A percentile compares a stretch with the other conserved stretches of the same genome.
phyloP scores from a whole-genome alignment of 108 stramenopile genomes.

The Pseudonitzschia multistriata region DNA sequence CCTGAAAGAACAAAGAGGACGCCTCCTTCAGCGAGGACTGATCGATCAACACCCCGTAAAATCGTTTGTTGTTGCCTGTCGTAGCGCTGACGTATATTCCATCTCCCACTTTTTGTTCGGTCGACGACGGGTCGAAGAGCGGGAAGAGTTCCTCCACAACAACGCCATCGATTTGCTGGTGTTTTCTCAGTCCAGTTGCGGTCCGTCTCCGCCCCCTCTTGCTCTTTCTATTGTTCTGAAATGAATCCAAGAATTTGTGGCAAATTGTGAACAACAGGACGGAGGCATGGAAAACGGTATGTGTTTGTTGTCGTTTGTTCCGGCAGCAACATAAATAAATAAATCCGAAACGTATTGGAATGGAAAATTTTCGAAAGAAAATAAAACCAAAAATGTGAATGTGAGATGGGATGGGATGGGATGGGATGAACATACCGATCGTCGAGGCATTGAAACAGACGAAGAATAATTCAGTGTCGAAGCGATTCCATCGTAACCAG shows the following conservation, averaged over 20 bases:
- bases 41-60: slow-evolving; percentile 54
- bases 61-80: slow-evolving; percentile 43
- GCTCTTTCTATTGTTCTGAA: not conserved
- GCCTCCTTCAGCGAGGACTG: slow-evolving; percentile 49
- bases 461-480: too few relatives aligned
- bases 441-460: too few relatives aligned
- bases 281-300: not conserved
- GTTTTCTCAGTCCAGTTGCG: slow-evolving; percentile 32
- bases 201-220: slow-evolving; percentile 26
- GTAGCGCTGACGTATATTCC: slow-evolving; percentile 53
- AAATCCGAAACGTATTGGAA: too few relatives aligned
- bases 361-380: too few relatives aligned
- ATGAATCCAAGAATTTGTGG: not conserved
- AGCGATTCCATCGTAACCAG: too few relatives aligned
- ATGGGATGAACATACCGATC: too few relatives aligned
- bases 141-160: slow-evolving; percentile 46
- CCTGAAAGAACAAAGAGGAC: slow-evolving; percentile 38
- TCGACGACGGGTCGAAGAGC: slow-evolving; percentile 12
- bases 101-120: slow-evolving; percentile 36
- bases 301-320: too few relatives aligned
- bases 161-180: slow-evolving; percentile 44
- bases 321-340: too few relatives aligned
- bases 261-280: not conserved
- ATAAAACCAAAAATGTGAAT: too few relatives aligned
- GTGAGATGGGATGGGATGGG: too few relatives aligned